phyloP scores from a whole-genome alignment of 176 grass and related monocot genomes.

The Thalia dealbata region DNA sequence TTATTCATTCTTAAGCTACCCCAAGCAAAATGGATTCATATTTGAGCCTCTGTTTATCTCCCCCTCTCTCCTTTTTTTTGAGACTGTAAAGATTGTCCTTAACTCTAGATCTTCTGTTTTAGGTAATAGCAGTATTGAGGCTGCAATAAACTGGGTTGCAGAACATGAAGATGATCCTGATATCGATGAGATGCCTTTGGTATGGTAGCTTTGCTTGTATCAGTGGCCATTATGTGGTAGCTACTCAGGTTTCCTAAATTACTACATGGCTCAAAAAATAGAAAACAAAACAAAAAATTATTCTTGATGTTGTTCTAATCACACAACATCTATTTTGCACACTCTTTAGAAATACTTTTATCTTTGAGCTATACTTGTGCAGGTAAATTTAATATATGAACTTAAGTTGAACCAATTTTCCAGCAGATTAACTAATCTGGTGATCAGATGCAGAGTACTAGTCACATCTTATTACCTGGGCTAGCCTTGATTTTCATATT shows the following conservation, averaged over 20 bases:
- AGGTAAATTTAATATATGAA: neutral
- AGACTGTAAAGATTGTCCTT: neutral
- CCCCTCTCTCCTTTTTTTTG: neutral
- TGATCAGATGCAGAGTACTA: neutral
- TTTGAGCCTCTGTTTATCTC: neutral
- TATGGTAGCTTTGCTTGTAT: constrained; percentile 31
- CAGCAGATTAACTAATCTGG: too few species aligned
- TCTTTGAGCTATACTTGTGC: neutral
- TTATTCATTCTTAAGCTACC: neutral
- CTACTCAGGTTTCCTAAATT: neutral
- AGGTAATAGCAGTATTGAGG: constrained; percentile 98
- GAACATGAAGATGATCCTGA: constrained; percentile 89
- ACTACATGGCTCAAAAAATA: neutral
- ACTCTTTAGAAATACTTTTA: neutral
- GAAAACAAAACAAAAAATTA: neutral
- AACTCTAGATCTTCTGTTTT: constrained; percentile 18
- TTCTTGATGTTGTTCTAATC: neutral
- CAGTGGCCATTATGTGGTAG: neutral
- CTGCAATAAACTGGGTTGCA: constrained; percentile 94
- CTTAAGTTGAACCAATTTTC: neutral
- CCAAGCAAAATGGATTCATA: neutral
- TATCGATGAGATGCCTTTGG: constrained; percentile 96
- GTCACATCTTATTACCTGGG: neutral
- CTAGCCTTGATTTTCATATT: neutral
- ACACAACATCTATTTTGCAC: neutral